These are phyloP conservation scores for Rutstroemia sp. DNA, from an alignment of 2,329 filamentous ascomycete genomes.

Conservation along the genomic window DNA sequence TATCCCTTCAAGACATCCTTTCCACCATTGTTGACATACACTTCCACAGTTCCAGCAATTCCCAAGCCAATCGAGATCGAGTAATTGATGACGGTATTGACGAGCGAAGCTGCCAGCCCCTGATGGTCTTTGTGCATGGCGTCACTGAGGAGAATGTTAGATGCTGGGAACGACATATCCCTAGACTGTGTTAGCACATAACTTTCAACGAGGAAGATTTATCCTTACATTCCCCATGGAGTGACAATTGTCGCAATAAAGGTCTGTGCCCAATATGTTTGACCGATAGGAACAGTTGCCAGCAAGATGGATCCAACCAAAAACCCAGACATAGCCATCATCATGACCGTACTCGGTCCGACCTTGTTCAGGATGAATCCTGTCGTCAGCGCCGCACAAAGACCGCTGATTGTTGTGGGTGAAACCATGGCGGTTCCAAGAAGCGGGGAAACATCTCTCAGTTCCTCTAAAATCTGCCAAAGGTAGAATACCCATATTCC, in stretches of 20 bases:
- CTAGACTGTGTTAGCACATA: neutral
- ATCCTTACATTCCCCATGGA: slow-evolving; percentile 34
- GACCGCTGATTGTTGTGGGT: slow-evolving; percentile 25
- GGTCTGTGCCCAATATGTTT: slow-evolving; percentile 54
- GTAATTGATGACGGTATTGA: slow-evolving; percentile 39
- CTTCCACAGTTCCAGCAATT: slow-evolving; percentile 37
- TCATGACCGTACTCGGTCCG: slow-evolving; percentile 30
- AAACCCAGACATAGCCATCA: slow-evolving; percentile 32
- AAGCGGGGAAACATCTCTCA: slow-evolving; percentile 28
- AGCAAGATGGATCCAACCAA: slow-evolving; percentile 31
- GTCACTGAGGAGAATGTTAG: slow-evolving; percentile 47
- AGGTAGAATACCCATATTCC: slow-evolving; percentile 27
- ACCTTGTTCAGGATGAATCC: slow-evolving; percentile 30
- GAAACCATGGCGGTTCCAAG: slow-evolving; percentile 26
- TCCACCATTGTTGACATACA: slow-evolving; percentile 15
- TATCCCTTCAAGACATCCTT: slow-evolving; percentile 4
- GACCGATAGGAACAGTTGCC: slow-evolving; percentile 17
- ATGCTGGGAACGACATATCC: slow-evolving; percentile 51
- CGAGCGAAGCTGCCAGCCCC: slow-evolving; percentile 42
- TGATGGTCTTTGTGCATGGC: slow-evolving; percentile 40
- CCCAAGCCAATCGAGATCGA: slow-evolving; percentile 37
- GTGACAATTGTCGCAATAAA: slow-evolving; percentile 53
- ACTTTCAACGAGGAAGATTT: neutral
- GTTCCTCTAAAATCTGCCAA: slow-evolving; percentile 19
- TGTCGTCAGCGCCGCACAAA: slow-evolving; percentile 30